These are phyloP conservation scores for Colletotrichum tabaci DNA, from an alignment of 2,329 filamentous ascomycete species.

Conservation along the genomic window DNA sequence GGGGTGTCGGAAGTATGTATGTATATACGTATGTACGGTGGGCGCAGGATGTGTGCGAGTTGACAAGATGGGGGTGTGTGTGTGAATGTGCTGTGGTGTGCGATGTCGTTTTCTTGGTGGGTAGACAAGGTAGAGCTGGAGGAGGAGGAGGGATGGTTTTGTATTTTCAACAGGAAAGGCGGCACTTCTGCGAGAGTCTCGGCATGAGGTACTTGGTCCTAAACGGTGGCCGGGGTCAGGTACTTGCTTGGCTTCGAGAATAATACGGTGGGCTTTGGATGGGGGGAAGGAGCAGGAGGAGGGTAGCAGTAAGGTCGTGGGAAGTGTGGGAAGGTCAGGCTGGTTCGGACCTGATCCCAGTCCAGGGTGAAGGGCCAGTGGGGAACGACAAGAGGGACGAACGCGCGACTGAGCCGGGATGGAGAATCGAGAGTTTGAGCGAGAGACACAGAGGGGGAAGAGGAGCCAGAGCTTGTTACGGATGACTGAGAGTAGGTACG, in stretches of 20 bases:
- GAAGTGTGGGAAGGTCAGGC: slow-evolving; percentile 35
- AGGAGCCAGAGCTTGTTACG: slow-evolving; percentile 2
- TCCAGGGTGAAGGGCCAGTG: slow-evolving; percentile 29
- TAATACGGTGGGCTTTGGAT: slow-evolving; percentile 41
- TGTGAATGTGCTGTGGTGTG: slow-evolving; percentile 27
- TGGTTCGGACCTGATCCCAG: slow-evolving; percentile 32
- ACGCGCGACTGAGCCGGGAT: slow-evolving; percentile 40
- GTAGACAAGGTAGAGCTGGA: slow-evolving; percentile 38
- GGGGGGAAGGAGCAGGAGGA: slow-evolving; percentile 15
- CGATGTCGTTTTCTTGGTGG: slow-evolving; percentile 37
- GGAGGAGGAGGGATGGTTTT: slow-evolving; percentile 34
- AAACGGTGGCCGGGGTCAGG: slow-evolving; percentile 39
- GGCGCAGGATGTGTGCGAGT: slow-evolving; percentile 29
- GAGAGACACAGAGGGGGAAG: slow-evolving; percentile 16
- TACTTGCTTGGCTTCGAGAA: slow-evolving; percentile 44
- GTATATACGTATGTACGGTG: slow-evolving; percentile 38
- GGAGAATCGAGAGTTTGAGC: slow-evolving; percentile 29
- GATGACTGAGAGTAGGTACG: slow-evolving; percentile 3
- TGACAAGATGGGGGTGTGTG: slow-evolving; percentile 4
- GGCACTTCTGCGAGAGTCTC: slow-evolving; percentile 38
- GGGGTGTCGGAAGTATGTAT: slow-evolving; percentile 41
- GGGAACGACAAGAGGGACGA: slow-evolving; percentile 41
- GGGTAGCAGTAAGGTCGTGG: slow-evolving; percentile 22
- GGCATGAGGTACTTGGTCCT: slow-evolving; percentile 35
- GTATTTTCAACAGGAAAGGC: slow-evolving; percentile 39